phyloP scores from a whole-genome alignment of 306 rosid species.

The Begonia peltatifolia region DNA sequence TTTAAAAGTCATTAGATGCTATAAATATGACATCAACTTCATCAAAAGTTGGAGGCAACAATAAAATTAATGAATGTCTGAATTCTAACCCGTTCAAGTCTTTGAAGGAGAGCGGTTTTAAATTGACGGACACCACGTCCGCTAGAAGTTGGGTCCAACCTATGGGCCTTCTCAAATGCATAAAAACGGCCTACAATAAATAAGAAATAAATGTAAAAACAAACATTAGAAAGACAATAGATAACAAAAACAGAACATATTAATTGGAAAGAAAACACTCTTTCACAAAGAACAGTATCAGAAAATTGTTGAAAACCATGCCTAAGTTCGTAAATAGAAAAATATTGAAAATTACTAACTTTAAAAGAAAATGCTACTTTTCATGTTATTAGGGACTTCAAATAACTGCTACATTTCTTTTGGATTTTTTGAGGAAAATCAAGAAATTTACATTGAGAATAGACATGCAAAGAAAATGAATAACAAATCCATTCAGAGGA shows the following conservation, averaged over 20 bases:
- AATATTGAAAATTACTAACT: too few species aligned
- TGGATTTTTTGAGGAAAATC: too few species aligned
- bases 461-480: too few species aligned
- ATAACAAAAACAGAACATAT: neutral
- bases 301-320: too few species aligned
- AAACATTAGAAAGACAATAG: neutral
- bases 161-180: constrained; percentile 97
- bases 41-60: constrained; percentile 1
- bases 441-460: too few species aligned
- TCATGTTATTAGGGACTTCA: too few species aligned
- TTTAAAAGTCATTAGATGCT: too few species aligned
- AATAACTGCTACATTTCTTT: too few species aligned
- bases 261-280: neutral
- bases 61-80: neutral
- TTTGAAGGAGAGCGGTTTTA: constrained; percentile 92
- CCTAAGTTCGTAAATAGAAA: too few species aligned
- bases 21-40: too few species aligned
- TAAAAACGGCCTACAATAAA: constrained; percentile 72
- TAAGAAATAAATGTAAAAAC: neutral
- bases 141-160: constrained; percentile 89
- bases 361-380: too few species aligned
- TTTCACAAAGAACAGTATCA: neutral
- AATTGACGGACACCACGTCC: constrained; percentile 99
- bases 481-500: too few species aligned
- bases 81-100: constrained; percentile 73